Conservation (phyloP, 495 filamentous ascomycete species). For the Penicillium flavigenum region DNA sequence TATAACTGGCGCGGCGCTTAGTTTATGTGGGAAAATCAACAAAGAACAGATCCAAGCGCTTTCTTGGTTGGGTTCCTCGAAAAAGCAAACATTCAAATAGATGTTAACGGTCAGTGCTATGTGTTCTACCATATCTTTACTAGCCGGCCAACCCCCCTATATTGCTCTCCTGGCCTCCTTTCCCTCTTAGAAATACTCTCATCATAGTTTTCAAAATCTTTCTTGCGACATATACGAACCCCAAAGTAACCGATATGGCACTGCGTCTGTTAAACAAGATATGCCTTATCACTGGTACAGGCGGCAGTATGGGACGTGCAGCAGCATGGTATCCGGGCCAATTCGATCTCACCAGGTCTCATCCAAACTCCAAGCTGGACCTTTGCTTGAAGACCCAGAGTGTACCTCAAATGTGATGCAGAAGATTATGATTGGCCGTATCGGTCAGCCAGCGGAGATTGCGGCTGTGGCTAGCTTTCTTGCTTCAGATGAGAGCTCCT, state of each 20-base stretch:
- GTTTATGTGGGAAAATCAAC: not conserved
- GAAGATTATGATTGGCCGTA: slow-evolving; percentile 55
- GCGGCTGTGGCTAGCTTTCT: slow-evolving; percentile 89
- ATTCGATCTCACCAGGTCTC: not conserved
- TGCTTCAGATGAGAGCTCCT: slow-evolving; percentile 85
- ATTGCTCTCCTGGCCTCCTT: not conserved
- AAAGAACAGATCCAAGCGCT: not conserved
- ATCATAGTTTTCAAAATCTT: not conserved
- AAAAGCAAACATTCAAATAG: not conserved
- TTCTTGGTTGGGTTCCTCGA: not conserved
- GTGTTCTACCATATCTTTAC: not conserved
- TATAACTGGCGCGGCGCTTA: not conserved
- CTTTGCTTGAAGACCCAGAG: not conserved
- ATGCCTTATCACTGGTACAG: slow-evolving; percentile 5
- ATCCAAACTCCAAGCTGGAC: not conserved
- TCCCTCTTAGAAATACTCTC: not conserved
- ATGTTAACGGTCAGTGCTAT: not conserved
- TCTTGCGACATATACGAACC: not conserved
- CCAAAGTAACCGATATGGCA: not conserved
- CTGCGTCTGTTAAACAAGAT: not conserved
- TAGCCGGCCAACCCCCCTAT: not conserved
- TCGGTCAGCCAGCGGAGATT: slow-evolving; percentile 93
- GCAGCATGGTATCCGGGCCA: slow-evolving; percentile 7
- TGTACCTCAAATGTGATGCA: not conserved
- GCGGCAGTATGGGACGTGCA: slow-evolving; percentile 3